Percentiles rank a stretch among this genome's conserved stretches.
Evolutionary conservation across 805 yeast genomes (phyloP).

Genomic region (Ogataea glucozyma): DNA sequence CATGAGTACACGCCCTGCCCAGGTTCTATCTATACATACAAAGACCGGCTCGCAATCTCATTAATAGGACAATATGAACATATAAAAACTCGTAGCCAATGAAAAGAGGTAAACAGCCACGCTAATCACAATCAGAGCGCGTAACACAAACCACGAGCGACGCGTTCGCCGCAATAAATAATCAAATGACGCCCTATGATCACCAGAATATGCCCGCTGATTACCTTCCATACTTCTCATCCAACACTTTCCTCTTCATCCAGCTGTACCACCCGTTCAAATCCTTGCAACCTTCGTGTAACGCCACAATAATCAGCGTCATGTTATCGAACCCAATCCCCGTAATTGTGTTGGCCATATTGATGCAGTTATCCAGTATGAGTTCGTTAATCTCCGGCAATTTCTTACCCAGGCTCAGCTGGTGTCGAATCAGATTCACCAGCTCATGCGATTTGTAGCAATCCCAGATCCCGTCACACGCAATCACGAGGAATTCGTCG

Average conservation of each 20-base stretch:
- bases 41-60: no score
- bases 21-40: no score
- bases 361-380: conserved; percentile 63
- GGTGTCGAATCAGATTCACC: conserved; percentile 54
- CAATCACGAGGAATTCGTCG: conserved; percentile 72
- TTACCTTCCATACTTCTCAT: conserved; percentile 34
- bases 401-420: conserved; percentile 56
- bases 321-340: conserved; percentile 84
- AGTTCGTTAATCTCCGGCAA: conserved; percentile 59
- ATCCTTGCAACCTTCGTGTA: conserved; percentile 42
- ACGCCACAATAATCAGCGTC: conserved; percentile 69
- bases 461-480: conserved; percentile 88
- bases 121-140: no score
- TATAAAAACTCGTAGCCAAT: no score
- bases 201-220: background rate
- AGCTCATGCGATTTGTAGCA: conserved; percentile 58
- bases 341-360: conserved; percentile 69
- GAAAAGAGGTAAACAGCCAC: no score
- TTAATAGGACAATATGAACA: no score
- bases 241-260: conserved; percentile 45
- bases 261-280: conserved; percentile 59
- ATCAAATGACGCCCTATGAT: no score
- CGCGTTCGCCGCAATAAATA: no score
- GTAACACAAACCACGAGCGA: no score
- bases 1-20: no score